Percentiles rank a stretch among this genome's conserved stretches.
Conservation (phyloP, 768 basidiomycete species). For the Mycena leptocephala region DNA sequence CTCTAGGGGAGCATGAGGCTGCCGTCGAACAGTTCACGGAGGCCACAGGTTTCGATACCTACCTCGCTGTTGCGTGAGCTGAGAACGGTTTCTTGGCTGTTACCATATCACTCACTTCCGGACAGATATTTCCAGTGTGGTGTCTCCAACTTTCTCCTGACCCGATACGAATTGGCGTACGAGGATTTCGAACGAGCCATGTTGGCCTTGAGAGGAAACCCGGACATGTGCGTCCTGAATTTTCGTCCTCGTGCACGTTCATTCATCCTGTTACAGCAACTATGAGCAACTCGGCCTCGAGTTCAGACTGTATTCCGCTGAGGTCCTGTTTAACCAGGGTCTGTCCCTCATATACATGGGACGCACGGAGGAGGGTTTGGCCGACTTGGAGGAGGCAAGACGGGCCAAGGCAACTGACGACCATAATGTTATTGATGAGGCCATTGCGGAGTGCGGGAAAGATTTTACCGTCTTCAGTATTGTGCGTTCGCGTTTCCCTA, state of each 20-base stretch:
- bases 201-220: slow-evolving; percentile 86
- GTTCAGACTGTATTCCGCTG: slow-evolving; percentile 89
- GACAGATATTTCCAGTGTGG: too few species aligned
- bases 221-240: slow-evolving; percentile 76
- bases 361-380: slow-evolving; percentile 74
- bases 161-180: slow-evolving; percentile 80
- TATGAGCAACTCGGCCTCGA: slow-evolving; percentile 95
- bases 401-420: slow-evolving; percentile 84
- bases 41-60: not conserved
- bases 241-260: slow-evolving; percentile 15
- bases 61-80: slow-evolving; percentile 90
- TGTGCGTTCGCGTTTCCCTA: slow-evolving; percentile 63
- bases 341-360: slow-evolving; percentile 84
- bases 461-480: slow-evolving; percentile 96
- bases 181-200: slow-evolving; percentile 90
- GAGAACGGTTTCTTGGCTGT: not conserved
- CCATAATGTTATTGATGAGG: slow-evolving; percentile 94
- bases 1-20: not conserved
- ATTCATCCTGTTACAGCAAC: slow-evolving; percentile 64
- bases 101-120: slow-evolving; percentile 22
- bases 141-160: slow-evolving; percentile 91
- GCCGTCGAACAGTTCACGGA: slow-evolving; percentile 36
- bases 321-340: slow-evolving; percentile 93
- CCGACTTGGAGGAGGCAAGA: slow-evolving; percentile 79
- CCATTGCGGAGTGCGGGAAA: slow-evolving; percentile 84